Evolutionary conservation across 352 stramenopile genomes (phyloP).

Genomic region (Phytophthora rubi): DNA sequence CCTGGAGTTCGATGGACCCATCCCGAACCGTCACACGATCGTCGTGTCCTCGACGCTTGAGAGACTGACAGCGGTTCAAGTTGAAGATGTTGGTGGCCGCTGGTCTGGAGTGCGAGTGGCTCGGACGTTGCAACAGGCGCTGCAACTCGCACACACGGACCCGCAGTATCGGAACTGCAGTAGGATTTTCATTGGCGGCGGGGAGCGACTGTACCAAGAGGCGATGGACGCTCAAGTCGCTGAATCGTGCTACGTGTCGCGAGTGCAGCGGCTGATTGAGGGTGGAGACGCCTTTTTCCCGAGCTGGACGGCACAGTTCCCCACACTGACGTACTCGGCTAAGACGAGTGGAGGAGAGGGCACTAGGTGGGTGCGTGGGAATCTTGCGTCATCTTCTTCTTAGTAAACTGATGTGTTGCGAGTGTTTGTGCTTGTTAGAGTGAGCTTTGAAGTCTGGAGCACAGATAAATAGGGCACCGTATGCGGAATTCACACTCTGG

Average conservation of each 20-base stretch:
- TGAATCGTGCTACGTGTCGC: slow-evolving; percentile 68
- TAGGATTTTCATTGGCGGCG: slow-evolving; percentile 51
- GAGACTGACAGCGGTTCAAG: slow-evolving; percentile 6
- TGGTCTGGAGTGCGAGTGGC: slow-evolving; percentile 41
- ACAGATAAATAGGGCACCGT: neutral
- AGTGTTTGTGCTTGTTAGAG: slow-evolving; percentile 14
- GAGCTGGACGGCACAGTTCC: slow-evolving; percentile 52
- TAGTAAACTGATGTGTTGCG: neutral
- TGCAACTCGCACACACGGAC: slow-evolving; percentile 41
- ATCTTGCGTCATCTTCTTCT: neutral
- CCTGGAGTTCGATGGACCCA: slow-evolving; percentile 50
- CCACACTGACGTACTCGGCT: slow-evolving; percentile 41
- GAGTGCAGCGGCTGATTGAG: slow-evolving; percentile 52
- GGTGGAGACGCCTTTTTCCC: slow-evolving; percentile 70
- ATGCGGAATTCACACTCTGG: no score
- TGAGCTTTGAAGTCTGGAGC: slow-evolving; percentile 50
- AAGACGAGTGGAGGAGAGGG: slow-evolving; percentile 32
- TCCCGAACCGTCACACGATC: slow-evolving; percentile 66
- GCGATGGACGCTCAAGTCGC: slow-evolving; percentile 49
- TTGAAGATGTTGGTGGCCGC: slow-evolving; percentile 1
- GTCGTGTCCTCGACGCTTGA: slow-evolving; percentile 44
- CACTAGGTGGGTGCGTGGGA: slow-evolving; percentile 22
- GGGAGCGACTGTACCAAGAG: slow-evolving; percentile 66
- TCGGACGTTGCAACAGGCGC: slow-evolving; percentile 48
- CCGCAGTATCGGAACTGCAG: slow-evolving; percentile 35